Evolutionary conservation across 768 basidiomycete genomes (phyloP).

Genomic region (Lentinula edodes): DNA sequence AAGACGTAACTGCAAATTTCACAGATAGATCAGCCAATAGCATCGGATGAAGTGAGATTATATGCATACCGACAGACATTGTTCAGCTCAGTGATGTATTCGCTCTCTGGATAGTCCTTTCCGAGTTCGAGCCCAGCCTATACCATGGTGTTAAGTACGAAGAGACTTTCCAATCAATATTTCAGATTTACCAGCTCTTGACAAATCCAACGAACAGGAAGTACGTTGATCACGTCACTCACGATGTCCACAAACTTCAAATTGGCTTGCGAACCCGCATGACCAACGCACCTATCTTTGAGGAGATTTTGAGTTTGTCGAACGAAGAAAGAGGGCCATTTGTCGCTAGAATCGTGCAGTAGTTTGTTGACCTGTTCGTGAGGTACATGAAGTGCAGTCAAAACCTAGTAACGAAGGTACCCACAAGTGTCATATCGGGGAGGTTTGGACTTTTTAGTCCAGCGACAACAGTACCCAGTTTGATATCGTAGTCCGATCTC

Average conservation of each 20-base stretch:
- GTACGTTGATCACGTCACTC: constrained; percentile 57
- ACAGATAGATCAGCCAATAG: background rate
- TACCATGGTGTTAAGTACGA: no score
- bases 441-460: background rate
- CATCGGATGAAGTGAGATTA: background rate
- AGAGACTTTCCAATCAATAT: constrained; percentile 23
- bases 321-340: background rate
- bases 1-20: constrained; percentile 33
- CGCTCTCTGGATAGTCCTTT: constrained; percentile 32
- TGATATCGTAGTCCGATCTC: constrained; percentile 22
- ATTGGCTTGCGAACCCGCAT: constrained; percentile 17
- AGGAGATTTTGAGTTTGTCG: background rate
- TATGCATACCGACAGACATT: constrained; percentile 43
- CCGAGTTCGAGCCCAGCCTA: background rate
- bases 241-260: constrained; percentile 50
- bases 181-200: constrained; percentile 45
- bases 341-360: background rate
- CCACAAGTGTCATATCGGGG: background rate
- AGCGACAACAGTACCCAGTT: background rate
- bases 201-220: constrained; percentile 59
- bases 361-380: background rate
- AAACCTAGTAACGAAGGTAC: background rate
- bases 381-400: background rate
- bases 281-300: constrained; percentile 15
- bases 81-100: constrained; percentile 35